Percentiles rank a stretch among this genome's conserved stretches.
Evolutionary conservation across 768 basidiomycete species (phyloP).

Genomic region (Lentinula sp.): DNA sequence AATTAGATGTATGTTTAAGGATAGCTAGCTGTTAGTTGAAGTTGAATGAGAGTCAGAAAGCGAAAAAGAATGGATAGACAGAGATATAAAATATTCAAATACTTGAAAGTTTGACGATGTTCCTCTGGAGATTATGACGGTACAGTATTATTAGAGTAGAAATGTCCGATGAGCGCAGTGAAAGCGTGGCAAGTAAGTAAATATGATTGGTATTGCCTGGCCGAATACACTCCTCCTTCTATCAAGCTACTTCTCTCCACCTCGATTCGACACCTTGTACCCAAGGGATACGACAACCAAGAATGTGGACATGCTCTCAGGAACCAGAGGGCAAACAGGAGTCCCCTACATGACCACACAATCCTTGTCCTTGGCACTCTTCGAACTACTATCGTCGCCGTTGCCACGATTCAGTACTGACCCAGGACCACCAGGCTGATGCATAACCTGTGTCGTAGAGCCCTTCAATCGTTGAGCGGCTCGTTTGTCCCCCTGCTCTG

Average conservation of each 20-base stretch:
- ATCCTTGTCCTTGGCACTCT: conserved; percentile 53
- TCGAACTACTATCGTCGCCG: conserved; percentile 26
- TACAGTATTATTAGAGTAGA: neutral
- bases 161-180: neutral
- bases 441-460: conserved; percentile 46
- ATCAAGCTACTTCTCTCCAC: neutral
- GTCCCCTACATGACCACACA: conserved; percentile 78
- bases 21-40: neutral
- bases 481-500: conserved; percentile 91
- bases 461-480: conserved; percentile 76
- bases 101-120: neutral
- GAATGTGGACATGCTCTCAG: no score
- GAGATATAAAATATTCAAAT: neutral
- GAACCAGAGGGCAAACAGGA: neutral
- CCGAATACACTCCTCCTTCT: no score
- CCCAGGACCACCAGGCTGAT: conserved; percentile 53
- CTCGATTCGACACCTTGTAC: neutral
- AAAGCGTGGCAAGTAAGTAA: neutral
- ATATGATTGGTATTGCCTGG: neutral
- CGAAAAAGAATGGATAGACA: neutral
- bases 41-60: neutral
- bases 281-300: neutral
- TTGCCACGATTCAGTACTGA: conserved; percentile 57
- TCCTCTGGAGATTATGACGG: neutral
- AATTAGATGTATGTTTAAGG: neutral